Base-by-base conservation (phyloP, 805 yeast genomes). In the Millerozyma miso region DNA sequence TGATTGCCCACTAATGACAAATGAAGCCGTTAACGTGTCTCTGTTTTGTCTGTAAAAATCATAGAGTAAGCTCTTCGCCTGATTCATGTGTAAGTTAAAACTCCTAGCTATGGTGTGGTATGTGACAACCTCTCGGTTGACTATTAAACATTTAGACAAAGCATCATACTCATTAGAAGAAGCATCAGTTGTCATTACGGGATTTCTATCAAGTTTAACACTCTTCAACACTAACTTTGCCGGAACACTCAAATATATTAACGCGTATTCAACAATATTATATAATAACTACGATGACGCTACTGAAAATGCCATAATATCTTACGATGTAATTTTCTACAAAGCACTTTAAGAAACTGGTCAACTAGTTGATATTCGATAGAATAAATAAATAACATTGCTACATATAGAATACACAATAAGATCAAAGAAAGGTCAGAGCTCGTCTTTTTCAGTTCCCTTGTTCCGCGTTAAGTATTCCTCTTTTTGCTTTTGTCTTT, bases 101-200 rank as follows among this genome's bases (percentile, higher is more conserved):
- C 59, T 61, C 36, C 78, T 58, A 3, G 79, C 60, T 5, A 74
- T 58, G 5, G 67, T 54, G 38, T 67, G 68, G 48, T 71, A 77
- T 1, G 76, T 73, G 35, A 71, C 68, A 18, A 58, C 55, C 26
- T 46, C 47, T 16, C 51, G 48, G 3, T 55, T 41, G 40, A 54
- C 49, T 43, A 62, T 50, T 14, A 64, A 38, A 36, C 52, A 54
- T n/a, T 46, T 38, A 7, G 71, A 54, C 26, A 69, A 42, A 44
- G 55, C 61, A 41, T 64, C 66, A 18, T 60, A 58, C 45, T 67
- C 63, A 18, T 45, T 44, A 31, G 48, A 44, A 10, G 60, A 36
- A 7, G 60, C 56, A 34, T 55, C 63, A 69, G 64, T 66, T 14
- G 71, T 65, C 67, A 62, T 63, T 35, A 40, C 44, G 38, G 37